Evolutionary conservation across 2,329 filamentous ascomycete genomes (phyloP), one percentile per base, ranked within the genome.

Genomic region (Elsinoe batatas): DNA sequence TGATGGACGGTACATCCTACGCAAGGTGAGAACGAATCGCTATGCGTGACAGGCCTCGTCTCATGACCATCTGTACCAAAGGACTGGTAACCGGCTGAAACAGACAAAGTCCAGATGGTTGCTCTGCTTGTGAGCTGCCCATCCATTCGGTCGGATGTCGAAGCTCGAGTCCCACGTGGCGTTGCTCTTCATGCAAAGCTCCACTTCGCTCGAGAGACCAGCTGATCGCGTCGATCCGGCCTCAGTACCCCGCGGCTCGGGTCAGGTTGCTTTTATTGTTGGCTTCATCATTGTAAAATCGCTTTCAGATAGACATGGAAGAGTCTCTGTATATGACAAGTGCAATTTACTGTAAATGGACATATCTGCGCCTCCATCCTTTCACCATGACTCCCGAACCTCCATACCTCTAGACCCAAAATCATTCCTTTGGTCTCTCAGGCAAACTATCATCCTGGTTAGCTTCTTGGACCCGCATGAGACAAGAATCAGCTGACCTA

Each of bases 221-320:
- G 44, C 44, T 51, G 32, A 51, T 51, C 47, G 37, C 18, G 47
- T 22, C 47, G 47, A 51, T 51, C 47, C 35, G 32, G 47, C 32
- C 37, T 15, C 18, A n/a, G 7, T 6, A 13, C 22, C 47, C 47
- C 47, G 32, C 47, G 47, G 35, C 47, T 51, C 47, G 47, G 47
- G 47, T 51, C 47, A 35, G 40, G 18, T 13, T 43, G 17, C 40
- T 43, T 22, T 17, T 17, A 11, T 17, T 22, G 18, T 2, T 11
- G 12, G 5, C 12, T 6, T 17, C 15, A 15, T n/a, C 13, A 17
- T 15, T 3, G 12, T 10, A 8, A 20, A 11, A 42, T 42, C 18
- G 38, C 38, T 42, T 15, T 17, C 6, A 30, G 26, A 30, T 8
- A 7, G 26, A 30, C 8, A 30, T 5, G 26, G 7, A 30, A 30